A percentile compares a stretch with the other conserved stretches of the same genome.
Conservation (phyloP, 2,329 filamentous ascomycete species). For the Trematosphaeria pertusa region DNA sequence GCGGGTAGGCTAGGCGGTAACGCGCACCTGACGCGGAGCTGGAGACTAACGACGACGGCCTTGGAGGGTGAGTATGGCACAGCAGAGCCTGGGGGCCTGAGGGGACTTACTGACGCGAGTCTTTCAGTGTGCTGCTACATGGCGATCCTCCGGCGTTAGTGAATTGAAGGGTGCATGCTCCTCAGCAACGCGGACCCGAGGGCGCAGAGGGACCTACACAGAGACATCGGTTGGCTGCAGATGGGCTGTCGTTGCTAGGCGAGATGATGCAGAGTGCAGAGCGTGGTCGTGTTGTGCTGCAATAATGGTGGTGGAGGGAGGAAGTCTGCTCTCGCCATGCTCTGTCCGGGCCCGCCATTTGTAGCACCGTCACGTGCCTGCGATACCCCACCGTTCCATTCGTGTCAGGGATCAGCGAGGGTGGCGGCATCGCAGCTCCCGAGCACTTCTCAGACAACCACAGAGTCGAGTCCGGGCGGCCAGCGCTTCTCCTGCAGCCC, state of each 20-base stretch:
- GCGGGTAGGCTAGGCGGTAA: slow-evolving; percentile 2
- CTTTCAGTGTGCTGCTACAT: slow-evolving; percentile 12
- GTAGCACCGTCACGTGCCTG: slow-evolving; percentile 3
- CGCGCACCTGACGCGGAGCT: slow-evolving; percentile 5
- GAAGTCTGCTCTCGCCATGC: too few relatives aligned
- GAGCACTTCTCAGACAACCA: slow-evolving; percentile 15
- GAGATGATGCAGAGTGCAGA: background rate
- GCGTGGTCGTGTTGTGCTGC: background rate
- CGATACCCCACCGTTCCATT: slow-evolving; percentile 8
- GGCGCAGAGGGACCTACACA: slow-evolving; percentile 39
- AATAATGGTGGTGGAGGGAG: too few relatives aligned
- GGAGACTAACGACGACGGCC: background rate
- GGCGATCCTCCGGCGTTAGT: slow-evolving; percentile 29
- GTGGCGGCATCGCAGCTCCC: slow-evolving; percentile 16
- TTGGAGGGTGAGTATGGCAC: too few relatives aligned
- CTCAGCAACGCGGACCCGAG: slow-evolving; percentile 37
- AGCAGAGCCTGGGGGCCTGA: too few relatives aligned
- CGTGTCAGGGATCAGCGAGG: background rate
- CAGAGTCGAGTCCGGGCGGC: slow-evolving; percentile 3
- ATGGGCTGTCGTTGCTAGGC: slow-evolving; percentile 11
- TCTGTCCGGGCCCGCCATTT: too few relatives aligned
- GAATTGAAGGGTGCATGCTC: slow-evolving; percentile 38
- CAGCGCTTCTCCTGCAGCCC: slow-evolving; percentile 3
- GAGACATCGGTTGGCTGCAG: too few relatives aligned
- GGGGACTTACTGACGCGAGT: too few relatives aligned